These are phyloP conservation scores for Spinellus fusiger DNA, from an alignment of 192 early-diverging fungal species.

Conservation along the genomic window DNA sequence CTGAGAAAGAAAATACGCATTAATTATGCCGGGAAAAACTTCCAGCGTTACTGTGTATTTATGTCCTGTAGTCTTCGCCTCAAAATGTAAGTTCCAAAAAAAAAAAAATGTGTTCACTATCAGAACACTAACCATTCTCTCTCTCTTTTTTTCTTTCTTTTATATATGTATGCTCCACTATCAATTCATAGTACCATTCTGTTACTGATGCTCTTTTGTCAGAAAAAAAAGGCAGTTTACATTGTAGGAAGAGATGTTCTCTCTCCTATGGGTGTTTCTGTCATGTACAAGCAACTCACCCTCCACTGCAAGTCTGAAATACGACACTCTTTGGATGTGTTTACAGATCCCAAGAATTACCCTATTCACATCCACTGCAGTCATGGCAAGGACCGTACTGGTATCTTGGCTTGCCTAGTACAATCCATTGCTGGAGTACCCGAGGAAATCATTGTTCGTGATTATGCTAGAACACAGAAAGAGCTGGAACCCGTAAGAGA, in stretches of 20 bases:
- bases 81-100: constrained; percentile 20
- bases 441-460: constrained; percentile 46
- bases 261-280: constrained; percentile 31
- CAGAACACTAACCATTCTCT: neutral
- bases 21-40: constrained; percentile 23
- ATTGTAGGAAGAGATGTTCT: constrained; percentile 27
- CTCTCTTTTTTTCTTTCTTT: neutral
- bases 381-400: constrained; percentile 67
- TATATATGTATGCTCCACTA: neutral
- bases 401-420: constrained; percentile 51
- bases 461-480: constrained; percentile 49
- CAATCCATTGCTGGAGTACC: constrained; percentile 48
- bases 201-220: constrained; percentile 20
- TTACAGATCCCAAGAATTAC: constrained; percentile 47
- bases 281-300: constrained; percentile 36
- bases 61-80: neutral
- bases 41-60: constrained; percentile 16
- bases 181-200: constrained; percentile 26
- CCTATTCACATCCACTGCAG: constrained; percentile 63
- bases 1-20: constrained; percentile 18
- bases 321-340: constrained; percentile 40
- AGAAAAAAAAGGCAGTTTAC: constrained; percentile 19
- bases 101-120: neutral
- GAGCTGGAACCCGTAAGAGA: constrained; percentile 39
- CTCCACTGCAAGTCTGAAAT: constrained; percentile 34